phyloP scores from a whole-genome alignment of 495 filamentous ascomycete genomes.

The Clavariopsis aquatica region DNA sequence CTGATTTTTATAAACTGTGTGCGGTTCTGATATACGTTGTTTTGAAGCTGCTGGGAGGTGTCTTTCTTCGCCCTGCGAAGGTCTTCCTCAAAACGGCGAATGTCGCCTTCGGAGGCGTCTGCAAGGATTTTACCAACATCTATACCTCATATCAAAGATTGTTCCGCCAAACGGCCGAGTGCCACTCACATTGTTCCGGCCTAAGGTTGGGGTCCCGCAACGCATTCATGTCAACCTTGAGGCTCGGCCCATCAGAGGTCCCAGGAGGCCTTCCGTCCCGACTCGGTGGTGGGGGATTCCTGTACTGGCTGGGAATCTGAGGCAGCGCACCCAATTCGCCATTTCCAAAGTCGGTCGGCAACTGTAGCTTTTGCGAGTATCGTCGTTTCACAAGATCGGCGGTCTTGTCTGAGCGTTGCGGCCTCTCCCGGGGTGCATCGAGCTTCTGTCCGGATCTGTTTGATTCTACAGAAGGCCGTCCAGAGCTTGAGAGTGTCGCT shows the following conservation, averaged over 20 bases:
- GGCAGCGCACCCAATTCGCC: slow-evolving; percentile 65
- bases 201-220: slow-evolving; percentile 78
- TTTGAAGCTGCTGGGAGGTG: slow-evolving; percentile 85
- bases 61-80: slow-evolving; percentile 78
- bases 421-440: slow-evolving; percentile 38
- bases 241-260: slow-evolving; percentile 46
- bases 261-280: slow-evolving; percentile 48
- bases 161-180: background rate
- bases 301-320: slow-evolving; percentile 54
- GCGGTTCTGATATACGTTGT: slow-evolving; percentile 96
- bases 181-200: slow-evolving; percentile 54
- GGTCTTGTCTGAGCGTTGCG: slow-evolving; percentile 54
- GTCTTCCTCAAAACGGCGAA: slow-evolving; percentile 74
- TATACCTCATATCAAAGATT: slow-evolving; percentile 25
- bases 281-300: slow-evolving; percentile 29
- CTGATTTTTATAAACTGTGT: slow-evolving; percentile 99
- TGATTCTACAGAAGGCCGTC: slow-evolving; percentile 28
- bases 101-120: slow-evolving; percentile 92
- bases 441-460: slow-evolving; percentile 16
- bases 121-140: slow-evolving; percentile 79
- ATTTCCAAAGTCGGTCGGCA: slow-evolving; percentile 65
- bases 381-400: slow-evolving; percentile 91
- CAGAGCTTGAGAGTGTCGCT: slow-evolving; percentile 36
- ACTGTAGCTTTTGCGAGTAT: slow-evolving; percentile 86
- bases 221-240: slow-evolving; percentile 67